Conservation (phyloP, 371 early-diverging fungal genomes). For the Umbelopsis sp. region DNA sequence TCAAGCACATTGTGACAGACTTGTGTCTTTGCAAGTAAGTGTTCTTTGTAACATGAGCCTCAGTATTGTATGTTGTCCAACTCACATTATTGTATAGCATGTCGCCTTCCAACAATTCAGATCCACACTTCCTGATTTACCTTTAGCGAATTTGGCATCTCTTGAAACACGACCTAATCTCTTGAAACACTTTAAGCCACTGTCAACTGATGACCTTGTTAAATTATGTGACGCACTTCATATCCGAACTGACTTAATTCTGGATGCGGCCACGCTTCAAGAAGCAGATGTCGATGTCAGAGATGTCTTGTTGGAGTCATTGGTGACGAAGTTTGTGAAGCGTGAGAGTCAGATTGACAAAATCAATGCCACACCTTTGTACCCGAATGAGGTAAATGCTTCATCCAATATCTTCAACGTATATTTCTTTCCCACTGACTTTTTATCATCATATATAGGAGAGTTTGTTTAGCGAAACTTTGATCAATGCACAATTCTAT, state of each 20-base stretch:
- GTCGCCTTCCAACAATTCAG: constrained; percentile 69
- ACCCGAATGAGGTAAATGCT: constrained; percentile 75
- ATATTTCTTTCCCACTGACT: neutral
- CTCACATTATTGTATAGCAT: constrained; percentile 33
- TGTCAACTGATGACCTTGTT: constrained; percentile 50
- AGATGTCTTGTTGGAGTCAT: constrained; percentile 54
- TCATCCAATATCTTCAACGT: neutral
- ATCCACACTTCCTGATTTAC: constrained; percentile 70
- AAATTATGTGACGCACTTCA: constrained; percentile 60
- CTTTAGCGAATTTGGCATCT: constrained; percentile 72
- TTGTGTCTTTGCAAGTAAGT: constrained; percentile 71
- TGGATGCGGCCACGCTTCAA: constrained; percentile 28
- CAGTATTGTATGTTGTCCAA: neutral
- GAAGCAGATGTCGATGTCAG: constrained; percentile 34
- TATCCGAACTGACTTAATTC: constrained; percentile 52
- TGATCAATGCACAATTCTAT: constrained; percentile 65
- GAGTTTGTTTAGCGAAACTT: constrained; percentile 56
- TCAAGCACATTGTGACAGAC: constrained; percentile 57
- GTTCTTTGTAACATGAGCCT: neutral
- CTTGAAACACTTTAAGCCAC: constrained; percentile 56
- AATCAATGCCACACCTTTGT: constrained; percentile 74
- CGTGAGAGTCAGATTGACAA: constrained; percentile 69
- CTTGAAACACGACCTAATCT: constrained; percentile 63
- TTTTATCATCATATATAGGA: constrained; percentile 25
- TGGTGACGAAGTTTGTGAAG: constrained; percentile 64